Conservation (phyloP, 768 basidiomycete genomes). For the Leucocoprinus leucothites region DNA sequence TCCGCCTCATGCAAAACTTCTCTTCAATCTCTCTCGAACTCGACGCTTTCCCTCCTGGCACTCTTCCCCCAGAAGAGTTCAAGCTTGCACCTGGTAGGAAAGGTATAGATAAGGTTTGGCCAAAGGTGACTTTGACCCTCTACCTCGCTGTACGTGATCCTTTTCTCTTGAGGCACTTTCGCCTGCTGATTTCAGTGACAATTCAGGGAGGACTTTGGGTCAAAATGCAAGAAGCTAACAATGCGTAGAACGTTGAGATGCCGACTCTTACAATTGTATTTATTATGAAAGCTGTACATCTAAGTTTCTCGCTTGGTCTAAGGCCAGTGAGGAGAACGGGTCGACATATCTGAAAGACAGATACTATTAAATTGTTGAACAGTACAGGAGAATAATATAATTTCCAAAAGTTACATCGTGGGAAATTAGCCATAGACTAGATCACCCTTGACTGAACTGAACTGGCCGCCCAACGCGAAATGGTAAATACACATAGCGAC, state of each 20-base stretch:
- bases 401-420: too few relatives aligned
- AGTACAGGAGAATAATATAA: not conserved
- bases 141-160: constrained; percentile 36
- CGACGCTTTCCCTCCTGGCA: constrained; percentile 42
- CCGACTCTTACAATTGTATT: too few relatives aligned
- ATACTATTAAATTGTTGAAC: not conserved
- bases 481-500: too few relatives aligned
- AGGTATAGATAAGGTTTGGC: constrained; percentile 45
- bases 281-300: not conserved
- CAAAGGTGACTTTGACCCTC: constrained; percentile 55
- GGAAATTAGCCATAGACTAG: too few relatives aligned
- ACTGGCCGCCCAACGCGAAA: too few relatives aligned
- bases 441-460: too few relatives aligned
- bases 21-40: constrained; percentile 42
- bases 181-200: not conserved
- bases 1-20: constrained; percentile 62
- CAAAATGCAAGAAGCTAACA: constrained; percentile 35
- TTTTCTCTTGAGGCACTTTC: not conserved
- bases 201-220: constrained; percentile 55
- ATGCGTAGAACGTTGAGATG: not conserved
- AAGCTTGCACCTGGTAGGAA: constrained; percentile 41
- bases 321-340: too few relatives aligned
- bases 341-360: not conserved
- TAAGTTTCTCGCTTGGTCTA: too few relatives aligned
- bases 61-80: constrained; percentile 47